Percentiles rank a stretch among this genome's conserved stretches.
phyloP scores from a whole-genome alignment of 352 stramenopile species.

The Phytophthora cryptogea region DNA sequence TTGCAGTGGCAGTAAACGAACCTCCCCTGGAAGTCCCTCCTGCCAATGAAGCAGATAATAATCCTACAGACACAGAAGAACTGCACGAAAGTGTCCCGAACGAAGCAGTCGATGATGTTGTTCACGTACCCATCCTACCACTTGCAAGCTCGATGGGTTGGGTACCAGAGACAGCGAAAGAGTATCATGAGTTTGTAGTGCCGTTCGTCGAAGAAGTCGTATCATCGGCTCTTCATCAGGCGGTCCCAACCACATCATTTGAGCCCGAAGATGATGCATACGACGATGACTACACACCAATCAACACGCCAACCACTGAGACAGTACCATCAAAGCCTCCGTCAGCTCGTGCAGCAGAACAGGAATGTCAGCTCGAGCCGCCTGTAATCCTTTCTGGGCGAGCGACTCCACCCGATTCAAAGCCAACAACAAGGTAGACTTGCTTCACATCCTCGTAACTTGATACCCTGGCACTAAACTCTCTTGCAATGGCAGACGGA shows the following conservation, averaged over 20 bases:
- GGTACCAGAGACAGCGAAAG: not conserved
- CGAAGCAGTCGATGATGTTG: not conserved
- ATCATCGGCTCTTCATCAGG: constrained; percentile 13
- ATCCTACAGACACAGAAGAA: constrained; percentile 3
- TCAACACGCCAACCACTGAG: constrained; percentile 17
- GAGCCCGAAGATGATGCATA: constrained; percentile 19
- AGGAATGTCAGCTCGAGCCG: not conserved
- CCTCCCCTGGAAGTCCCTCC: not conserved
- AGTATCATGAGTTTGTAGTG: constrained; percentile 11
- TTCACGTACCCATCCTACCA: constrained; percentile 8
- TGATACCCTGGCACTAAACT: not conserved
- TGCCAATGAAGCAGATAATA: constrained; percentile 4
- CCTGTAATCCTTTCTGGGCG: constrained; percentile 3
- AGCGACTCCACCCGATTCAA: constrained; percentile 25
- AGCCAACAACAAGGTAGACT: constrained; percentile 18
- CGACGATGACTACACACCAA: constrained; percentile 26
- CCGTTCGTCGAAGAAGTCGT: constrained; percentile 19
- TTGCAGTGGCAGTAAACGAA: constrained; percentile 6
- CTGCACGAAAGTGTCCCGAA: not conserved
- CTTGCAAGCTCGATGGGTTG: not conserved
- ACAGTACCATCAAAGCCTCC: not conserved
- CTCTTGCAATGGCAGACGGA: constrained; percentile 16
- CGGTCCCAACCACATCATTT: not conserved
- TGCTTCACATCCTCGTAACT: not conserved
- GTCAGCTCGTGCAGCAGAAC: constrained; percentile 5